Evolutionary conservation across 2,329 filamentous ascomycete genomes (phyloP).

Genomic region (Juglanconis oblonga): DNA sequence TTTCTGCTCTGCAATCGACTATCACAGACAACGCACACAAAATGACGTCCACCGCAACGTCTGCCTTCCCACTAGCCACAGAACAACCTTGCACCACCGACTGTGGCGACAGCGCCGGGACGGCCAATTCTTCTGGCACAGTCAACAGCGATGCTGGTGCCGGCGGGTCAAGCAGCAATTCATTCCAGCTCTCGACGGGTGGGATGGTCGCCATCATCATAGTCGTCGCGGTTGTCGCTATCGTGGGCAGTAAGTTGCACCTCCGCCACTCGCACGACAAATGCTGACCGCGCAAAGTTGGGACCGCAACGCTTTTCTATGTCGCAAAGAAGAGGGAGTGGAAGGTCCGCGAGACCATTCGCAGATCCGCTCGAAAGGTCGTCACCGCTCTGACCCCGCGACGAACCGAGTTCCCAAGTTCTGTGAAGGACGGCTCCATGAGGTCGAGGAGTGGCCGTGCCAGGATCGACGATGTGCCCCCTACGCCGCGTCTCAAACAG

Average conservation of each 20-base stretch:
- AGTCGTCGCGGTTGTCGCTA: conserved; percentile 63
- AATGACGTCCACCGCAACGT: conserved; percentile 39
- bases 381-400: conserved; percentile 61
- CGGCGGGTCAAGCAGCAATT: conserved; percentile 53
- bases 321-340: conserved; percentile 82
- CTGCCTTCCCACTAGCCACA: conserved; percentile 41
- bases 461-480: conserved; percentile 55
- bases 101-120: conserved; percentile 31
- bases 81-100: conserved; percentile 35
- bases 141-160: conserved; percentile 61
- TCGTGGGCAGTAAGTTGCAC: conserved; percentile 62
- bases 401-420: conserved; percentile 57
- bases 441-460: conserved; percentile 36
- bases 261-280: background rate
- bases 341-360: conserved; percentile 71
- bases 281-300: conserved; percentile 41
- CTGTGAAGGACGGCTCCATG: conserved; percentile 44
- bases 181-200: conserved; percentile 63
- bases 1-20: background rate
- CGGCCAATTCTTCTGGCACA: conserved; percentile 20
- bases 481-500: conserved; percentile 52
- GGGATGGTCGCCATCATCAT: conserved; percentile 73
- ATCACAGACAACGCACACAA: conserved; percentile 7
- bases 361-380: conserved; percentile 63
- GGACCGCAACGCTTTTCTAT: conserved; percentile 68